phyloP scores from a whole-genome alignment of 2,329 filamentous ascomycete species.

The Exutisphaerella laricina region DNA sequence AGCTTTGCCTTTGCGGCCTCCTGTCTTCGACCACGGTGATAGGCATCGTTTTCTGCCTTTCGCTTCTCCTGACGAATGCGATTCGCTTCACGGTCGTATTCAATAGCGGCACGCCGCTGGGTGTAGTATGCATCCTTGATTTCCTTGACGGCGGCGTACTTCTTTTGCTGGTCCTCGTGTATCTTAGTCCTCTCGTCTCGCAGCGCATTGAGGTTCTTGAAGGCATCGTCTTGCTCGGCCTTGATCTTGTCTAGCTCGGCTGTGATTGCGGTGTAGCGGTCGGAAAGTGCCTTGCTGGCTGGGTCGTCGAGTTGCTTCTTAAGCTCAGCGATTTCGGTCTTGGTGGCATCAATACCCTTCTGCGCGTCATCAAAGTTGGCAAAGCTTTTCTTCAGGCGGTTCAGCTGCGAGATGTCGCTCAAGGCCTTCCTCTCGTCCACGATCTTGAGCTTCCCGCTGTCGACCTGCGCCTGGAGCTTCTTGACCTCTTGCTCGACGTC shows the following conservation, averaged over 20 bases:
- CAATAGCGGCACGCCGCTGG: conserved; percentile 72
- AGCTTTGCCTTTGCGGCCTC: conserved; percentile 71
- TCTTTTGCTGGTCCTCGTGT: conserved; percentile 79
- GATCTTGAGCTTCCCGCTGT: conserved; percentile 84
- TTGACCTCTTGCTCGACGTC: conserved; percentile 82
- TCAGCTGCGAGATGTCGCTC: conserved; percentile 71
- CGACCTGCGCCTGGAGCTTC: conserved; percentile 75
- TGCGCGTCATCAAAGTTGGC: conserved; percentile 72
- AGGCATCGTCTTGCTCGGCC: conserved; percentile 83
- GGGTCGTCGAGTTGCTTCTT: conserved; percentile 88
- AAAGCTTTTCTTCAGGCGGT: conserved; percentile 89
- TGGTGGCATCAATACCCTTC: conserved; percentile 83
- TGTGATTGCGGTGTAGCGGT: conserved; percentile 79
- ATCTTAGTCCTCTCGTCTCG: conserved; percentile 81
- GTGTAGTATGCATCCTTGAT: conserved; percentile 86
- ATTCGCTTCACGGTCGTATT: conserved; percentile 78
- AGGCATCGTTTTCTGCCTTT: conserved; percentile 71
- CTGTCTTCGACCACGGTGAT: conserved; percentile 66
- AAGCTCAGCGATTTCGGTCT: conserved; percentile 80
- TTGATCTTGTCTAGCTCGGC: conserved; percentile 85
- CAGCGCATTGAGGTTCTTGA: conserved; percentile 78
- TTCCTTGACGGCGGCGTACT: conserved; percentile 73
- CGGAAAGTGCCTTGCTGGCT: conserved; percentile 79
- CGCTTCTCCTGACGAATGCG: conserved; percentile 70
- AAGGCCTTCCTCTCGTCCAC: conserved; percentile 97